These are phyloP conservation scores for Aulographum hederae DNA, from an alignment of 2,329 filamentous ascomycete species.

Conservation along the genomic window DNA sequence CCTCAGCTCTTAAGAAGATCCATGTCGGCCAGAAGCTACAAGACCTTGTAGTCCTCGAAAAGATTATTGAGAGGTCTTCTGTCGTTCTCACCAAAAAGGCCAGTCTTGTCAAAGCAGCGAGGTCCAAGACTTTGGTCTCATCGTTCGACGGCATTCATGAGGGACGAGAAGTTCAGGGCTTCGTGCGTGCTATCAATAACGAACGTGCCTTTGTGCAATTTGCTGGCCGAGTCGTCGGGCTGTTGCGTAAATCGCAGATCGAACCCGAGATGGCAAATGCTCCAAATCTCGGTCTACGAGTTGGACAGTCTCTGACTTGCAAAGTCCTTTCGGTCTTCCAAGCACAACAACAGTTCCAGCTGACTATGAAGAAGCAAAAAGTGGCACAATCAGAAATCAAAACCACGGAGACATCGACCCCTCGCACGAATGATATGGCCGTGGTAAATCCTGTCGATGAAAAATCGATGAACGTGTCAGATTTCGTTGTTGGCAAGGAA, in stretches of 20 bases:
- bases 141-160: slow-evolving; percentile 54
- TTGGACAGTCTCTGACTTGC: slow-evolving; percentile 56
- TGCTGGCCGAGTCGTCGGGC: slow-evolving; percentile 53
- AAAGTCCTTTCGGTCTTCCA: slow-evolving; percentile 56
- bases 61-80: slow-evolving; percentile 57
- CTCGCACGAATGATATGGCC: slow-evolving; percentile 3
- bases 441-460: slow-evolving; percentile 46
- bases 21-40: slow-evolving; percentile 67
- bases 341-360: slow-evolving; percentile 48
- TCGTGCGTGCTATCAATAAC: slow-evolving; percentile 66
- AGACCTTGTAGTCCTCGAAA: slow-evolving; percentile 73
- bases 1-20: slow-evolving; percentile 61
- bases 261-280: slow-evolving; percentile 45
- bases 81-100: slow-evolving; percentile 70
- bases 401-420: slow-evolving; percentile 5
- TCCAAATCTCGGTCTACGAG: slow-evolving; percentile 61
- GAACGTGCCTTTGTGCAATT: slow-evolving; percentile 84
- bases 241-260: slow-evolving; percentile 66
- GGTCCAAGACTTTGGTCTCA: slow-evolving; percentile 52
- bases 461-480: slow-evolving; percentile 43
- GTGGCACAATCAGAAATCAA: slow-evolving; percentile 17
- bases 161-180: slow-evolving; percentile 54
- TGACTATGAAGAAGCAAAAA: slow-evolving; percentile 38
- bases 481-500: slow-evolving; percentile 54
- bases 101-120: slow-evolving; percentile 58